A percentile compares a stretch with the other conserved stretches of the same genome.
These are phyloP conservation scores for Penicillium sp. DNA, from an alignment of 2,329 filamentous ascomycete genomes.

Conservation along the genomic window DNA sequence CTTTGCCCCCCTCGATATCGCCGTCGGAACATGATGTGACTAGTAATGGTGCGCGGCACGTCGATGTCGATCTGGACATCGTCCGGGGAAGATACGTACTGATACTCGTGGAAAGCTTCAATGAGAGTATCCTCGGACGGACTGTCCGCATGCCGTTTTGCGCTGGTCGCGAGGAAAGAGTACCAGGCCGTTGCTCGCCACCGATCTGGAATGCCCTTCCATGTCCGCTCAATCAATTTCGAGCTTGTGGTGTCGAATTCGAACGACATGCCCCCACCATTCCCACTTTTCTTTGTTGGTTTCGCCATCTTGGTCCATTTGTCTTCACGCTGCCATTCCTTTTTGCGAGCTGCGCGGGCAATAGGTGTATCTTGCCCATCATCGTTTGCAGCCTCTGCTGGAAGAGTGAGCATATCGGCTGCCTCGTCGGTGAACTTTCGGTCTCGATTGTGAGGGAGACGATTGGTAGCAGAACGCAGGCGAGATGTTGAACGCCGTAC, in stretches of 20 bases:
- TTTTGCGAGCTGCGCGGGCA: slow-evolving; percentile 52
- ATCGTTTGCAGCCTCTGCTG: slow-evolving; percentile 47
- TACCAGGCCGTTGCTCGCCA: slow-evolving; percentile 95
- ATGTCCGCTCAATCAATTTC: slow-evolving; percentile 87
- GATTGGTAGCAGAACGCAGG: slow-evolving; percentile 54
- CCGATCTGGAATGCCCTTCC: slow-evolving; percentile 96
- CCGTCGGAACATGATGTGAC: slow-evolving; percentile 94
- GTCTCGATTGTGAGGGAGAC: slow-evolving; percentile 53
- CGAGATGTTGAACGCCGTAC: slow-evolving; percentile 42
- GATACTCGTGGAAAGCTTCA: slow-evolving; percentile 68
- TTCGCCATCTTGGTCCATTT: slow-evolving; percentile 69
- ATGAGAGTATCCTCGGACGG: slow-evolving; percentile 70
- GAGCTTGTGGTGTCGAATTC: slow-evolving; percentile 79
- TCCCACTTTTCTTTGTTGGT: slow-evolving; percentile 42
- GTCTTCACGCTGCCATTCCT: slow-evolving; percentile 61
- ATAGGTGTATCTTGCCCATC: slow-evolving; percentile 49
- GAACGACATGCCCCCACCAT: slow-evolving; percentile 62
- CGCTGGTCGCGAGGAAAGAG: slow-evolving; percentile 79
- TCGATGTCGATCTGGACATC: slow-evolving; percentile 97
- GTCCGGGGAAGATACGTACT: slow-evolving; percentile 74
- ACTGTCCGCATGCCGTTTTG: slow-evolving; percentile 61
- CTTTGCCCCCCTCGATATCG: slow-evolving; percentile 91
- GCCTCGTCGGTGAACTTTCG: slow-evolving; percentile 59
- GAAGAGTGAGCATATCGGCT: slow-evolving; percentile 63
- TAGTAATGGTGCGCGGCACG: slow-evolving; percentile 89